Base-by-base conservation (phyloP, 495 filamentous ascomycete species). In the Cryomyces minteri region DNA sequence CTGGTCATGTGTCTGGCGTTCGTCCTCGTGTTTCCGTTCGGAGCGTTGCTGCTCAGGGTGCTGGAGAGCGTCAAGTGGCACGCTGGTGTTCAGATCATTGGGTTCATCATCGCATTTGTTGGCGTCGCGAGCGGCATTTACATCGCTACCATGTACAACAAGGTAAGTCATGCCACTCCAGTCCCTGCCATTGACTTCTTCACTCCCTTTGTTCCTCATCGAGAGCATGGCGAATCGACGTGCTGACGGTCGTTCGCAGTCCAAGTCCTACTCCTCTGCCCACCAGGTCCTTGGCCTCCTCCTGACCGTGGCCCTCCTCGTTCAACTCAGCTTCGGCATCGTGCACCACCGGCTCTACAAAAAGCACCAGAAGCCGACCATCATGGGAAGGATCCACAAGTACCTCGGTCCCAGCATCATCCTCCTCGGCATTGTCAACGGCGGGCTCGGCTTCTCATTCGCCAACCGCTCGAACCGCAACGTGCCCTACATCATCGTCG, bases 261-360 rank as follows among this genome's bases (percentile, higher is more conserved):
- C 70, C 34, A 68, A 67, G 44, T 55, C 63, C 28, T 69, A 68
- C 58, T 62, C 62, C 43, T 68, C 67, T 7, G 59, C 63, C 2
- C 77, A 81, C 52, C 77, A 81, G 50, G 59, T 77, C 44, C 51
- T 80, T 43, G 77, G 77, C 39, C 54, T 77, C 25, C 43, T 74
- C 3, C 61, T 73, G 40, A 51, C 76, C 36, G 43, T 67, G 31
- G 51, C 65, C 12, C 56, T 74, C 47, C 48, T 75, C 40, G 48
- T 55, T 28, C 69, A 76, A 54, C 65, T 69, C 39, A 48, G 51
- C 5, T 61, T 76, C 41, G 63, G 62, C 6, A 60, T 67, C 47
- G 46, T 62, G 32, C 62, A 75, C 51, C 68, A 73, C 47, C 60
- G 62, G 31, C 53, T 65, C 40, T 75, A 62, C 59, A 67, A 63